Conservation (phyloP, 2,329 filamentous ascomycete genomes). For the Pseudogymnoascus sp. region DNA sequence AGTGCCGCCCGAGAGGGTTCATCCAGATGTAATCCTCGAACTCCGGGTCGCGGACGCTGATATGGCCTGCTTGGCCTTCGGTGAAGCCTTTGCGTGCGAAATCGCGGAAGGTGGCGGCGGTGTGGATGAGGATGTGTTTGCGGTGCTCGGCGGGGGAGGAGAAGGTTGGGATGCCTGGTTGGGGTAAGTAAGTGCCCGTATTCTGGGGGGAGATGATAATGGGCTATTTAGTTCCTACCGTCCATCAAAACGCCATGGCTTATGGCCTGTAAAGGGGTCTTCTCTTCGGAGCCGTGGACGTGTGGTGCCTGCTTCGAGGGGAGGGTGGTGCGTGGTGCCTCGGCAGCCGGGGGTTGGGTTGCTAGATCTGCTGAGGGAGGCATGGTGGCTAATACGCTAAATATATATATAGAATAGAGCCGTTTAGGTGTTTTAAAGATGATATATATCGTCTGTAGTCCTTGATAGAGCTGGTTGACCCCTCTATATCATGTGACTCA, state of each 20-base stretch:
- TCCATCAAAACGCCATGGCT: conserved; percentile 25
- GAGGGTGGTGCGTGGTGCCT: neutral
- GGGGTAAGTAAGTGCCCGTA: conserved; percentile 8
- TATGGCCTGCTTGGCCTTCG: conserved; percentile 62
- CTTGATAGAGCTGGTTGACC: neutral
- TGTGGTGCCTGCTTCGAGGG: conserved; percentile 1
- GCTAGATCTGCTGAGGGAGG: neutral
- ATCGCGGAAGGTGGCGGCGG: conserved; percentile 60
- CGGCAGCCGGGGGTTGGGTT: neutral
- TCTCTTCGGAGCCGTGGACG: conserved; percentile 16
- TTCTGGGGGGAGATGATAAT: neutral
- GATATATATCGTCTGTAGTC: neutral
- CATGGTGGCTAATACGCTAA: neutral
- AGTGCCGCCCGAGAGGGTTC: conserved; percentile 56
- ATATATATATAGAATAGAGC: conserved; percentile 1
- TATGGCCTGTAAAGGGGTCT: conserved; percentile 27
- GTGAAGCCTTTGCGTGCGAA: conserved; percentile 57
- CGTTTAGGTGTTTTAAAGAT: neutral
- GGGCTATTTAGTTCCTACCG: conserved; percentile 12
- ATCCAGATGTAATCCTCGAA: conserved; percentile 57
- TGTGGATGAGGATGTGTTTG: conserved; percentile 55
- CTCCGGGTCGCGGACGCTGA: conserved; percentile 58
- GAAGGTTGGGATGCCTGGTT: conserved; percentile 49
- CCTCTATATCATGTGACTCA: conserved; percentile 1
- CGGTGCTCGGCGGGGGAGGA: conserved; percentile 46